Percentiles rank a stretch among this genome's conserved stretches.
Conservation (phyloP, 1,139 yeast genomes). For the Geotrichum reessii region DNA sequence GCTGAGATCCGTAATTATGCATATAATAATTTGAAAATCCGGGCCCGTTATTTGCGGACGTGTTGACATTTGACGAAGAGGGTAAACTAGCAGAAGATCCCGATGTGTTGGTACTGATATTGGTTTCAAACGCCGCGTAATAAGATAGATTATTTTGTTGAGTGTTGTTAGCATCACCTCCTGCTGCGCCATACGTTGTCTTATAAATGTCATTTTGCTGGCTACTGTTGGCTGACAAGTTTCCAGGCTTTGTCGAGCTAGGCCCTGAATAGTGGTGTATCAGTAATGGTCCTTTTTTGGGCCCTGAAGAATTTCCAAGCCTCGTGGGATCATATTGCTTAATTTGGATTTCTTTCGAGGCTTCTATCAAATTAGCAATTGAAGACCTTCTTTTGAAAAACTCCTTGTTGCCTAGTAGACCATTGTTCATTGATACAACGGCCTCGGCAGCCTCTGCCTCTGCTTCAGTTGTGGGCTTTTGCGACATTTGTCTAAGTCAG, state of each 20-base stretch:
- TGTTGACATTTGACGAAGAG: neutral
- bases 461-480: constrained; percentile 9
- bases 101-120: neutral
- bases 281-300: neutral
- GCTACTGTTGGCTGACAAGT: neutral
- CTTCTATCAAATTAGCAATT: constrained; percentile 18
- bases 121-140: neutral
- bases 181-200: constrained; percentile 10
- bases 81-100: neutral
- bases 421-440: constrained; percentile 18
- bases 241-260: neutral
- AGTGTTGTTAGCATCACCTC: constrained; percentile 4
- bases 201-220: constrained; percentile 5
- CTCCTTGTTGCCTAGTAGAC: constrained; percentile 1
- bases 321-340: constrained; percentile 1
- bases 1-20: neutral
- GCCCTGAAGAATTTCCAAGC: neutral
- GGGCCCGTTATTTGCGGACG: neutral
- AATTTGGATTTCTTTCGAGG: constrained; percentile 9
- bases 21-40: constrained; percentile 3
- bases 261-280: neutral
- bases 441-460: constrained; percentile 21
- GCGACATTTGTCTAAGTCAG: neutral
- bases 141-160: neutral
- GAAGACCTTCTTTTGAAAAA: constrained; percentile 4